phyloP scores from a whole-genome alignment of 2,329 filamentous ascomycete species.

The Diaporthe capsici region DNA sequence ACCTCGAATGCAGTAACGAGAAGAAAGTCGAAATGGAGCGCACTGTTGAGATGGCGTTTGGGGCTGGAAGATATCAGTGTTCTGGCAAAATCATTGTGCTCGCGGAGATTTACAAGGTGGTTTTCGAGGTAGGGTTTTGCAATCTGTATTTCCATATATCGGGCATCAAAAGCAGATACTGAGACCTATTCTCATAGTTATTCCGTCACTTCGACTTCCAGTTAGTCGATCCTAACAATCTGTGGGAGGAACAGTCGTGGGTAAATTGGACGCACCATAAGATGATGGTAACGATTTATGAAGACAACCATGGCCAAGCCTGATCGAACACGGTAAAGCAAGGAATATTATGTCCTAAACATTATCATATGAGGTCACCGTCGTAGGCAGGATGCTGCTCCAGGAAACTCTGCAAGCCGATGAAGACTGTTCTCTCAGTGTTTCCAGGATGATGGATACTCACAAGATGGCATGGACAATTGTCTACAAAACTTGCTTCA shows the following conservation, averaged over 20 bases:
- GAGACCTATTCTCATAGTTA: not conserved
- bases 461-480: no score
- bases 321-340: not conserved
- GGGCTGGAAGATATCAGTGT: not conserved
- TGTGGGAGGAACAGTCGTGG: conserved; percentile 15
- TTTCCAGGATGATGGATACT: no score
- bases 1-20: not conserved
- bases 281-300: not conserved
- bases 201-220: conserved; percentile 9
- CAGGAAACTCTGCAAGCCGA: not conserved
- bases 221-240: not conserved
- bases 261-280: not conserved
- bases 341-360: not conserved
- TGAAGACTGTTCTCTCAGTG: no score
- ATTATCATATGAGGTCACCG: not conserved
- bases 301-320: not conserved
- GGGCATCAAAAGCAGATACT: not conserved
- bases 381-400: not conserved
- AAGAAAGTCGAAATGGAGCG: not conserved
- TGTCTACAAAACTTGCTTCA: no score
- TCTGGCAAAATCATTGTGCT: conserved; percentile 1
- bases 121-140: not conserved
- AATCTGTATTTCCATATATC: rapidly evolving
- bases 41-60: not conserved
- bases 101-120: not conserved